Evolutionary conservation across 129 eudicot genomes (phyloP).

Genomic region (Centaurea solstitialis): DNA sequence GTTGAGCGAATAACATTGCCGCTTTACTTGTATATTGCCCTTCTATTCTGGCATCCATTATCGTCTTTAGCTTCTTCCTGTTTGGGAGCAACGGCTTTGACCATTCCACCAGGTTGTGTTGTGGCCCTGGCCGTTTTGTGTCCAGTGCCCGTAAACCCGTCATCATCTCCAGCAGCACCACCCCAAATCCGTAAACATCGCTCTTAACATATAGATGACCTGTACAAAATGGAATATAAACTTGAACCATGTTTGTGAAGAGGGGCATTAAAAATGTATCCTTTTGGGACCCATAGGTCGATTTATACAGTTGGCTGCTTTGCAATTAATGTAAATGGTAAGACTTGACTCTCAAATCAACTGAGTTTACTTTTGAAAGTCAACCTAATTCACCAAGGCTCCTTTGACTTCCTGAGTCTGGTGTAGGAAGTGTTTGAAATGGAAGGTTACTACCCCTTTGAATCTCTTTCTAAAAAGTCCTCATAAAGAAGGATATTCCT

Average conservation of each 20-base stretch:
- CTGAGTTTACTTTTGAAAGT: neutral
- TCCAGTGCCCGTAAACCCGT: constrained; percentile 72
- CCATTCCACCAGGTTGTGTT: constrained; percentile 69
- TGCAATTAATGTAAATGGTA: neutral
- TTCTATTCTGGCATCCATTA: constrained; percentile 72
- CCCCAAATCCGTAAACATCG: constrained; percentile 93
- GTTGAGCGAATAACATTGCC: constrained; percentile 55
- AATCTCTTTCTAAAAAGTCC: neutral
- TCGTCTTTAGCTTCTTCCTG: constrained; percentile 48
- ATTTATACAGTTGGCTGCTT: neutral
- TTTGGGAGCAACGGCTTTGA: constrained; percentile 54
- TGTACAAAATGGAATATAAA: constrained; percentile 14
- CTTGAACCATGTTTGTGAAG: neutral
- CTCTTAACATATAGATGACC: constrained; percentile 87
- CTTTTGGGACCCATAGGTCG: neutral
- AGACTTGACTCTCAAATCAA: neutral
- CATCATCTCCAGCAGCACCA: constrained; percentile 74
- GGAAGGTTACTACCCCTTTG: neutral
- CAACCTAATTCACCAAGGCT: neutral
- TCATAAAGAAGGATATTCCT: neutral
- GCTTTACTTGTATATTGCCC: constrained; percentile 84
- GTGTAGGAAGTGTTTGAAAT: neutral
- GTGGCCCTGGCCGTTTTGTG: constrained; percentile 45
- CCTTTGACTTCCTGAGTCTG: neutral
- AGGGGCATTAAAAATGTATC: neutral